phyloP scores from a whole-genome alignment of 768 basidiomycete species.

The Thelephora aurantiotincta region DNA sequence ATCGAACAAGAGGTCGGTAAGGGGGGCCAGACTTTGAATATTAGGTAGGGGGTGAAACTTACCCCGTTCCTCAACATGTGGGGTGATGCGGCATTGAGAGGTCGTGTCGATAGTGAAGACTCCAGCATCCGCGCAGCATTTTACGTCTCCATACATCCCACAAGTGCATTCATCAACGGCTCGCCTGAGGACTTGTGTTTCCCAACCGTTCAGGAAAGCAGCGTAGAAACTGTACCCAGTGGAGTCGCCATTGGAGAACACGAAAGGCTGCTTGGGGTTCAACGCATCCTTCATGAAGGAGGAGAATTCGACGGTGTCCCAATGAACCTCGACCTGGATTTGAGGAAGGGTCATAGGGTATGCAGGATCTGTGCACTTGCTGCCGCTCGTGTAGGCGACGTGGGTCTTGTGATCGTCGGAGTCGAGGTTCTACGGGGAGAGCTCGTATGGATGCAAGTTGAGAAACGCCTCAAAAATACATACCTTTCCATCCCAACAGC shows the following conservation, averaged over 20 bases:
- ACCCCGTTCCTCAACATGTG: not conserved
- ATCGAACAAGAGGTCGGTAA: too few species aligned
- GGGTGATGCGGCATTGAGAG: not conserved
- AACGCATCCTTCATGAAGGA: slow-evolving; percentile 2
- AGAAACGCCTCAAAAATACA: not conserved
- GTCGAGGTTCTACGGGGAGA: slow-evolving; percentile 20
- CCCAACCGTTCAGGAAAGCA: slow-evolving; percentile 29
- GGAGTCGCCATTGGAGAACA: slow-evolving; percentile 28
- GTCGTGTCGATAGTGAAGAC: not conserved
- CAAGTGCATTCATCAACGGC: slow-evolving; percentile 21
- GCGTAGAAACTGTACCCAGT: slow-evolving; percentile 27
- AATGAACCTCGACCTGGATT: slow-evolving; percentile 27
- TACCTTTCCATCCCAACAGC: slow-evolving; percentile 24
- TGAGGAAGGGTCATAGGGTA: slow-evolving; percentile 27
- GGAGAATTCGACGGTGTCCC: slow-evolving; percentile 14
- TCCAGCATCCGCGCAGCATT: not conserved
- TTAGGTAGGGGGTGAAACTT: not conserved
- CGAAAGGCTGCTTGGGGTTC: slow-evolving; percentile 19
- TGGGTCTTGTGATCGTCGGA: slow-evolving; percentile 26
- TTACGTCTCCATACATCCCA: not conserved
- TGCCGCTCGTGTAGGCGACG: slow-evolving; percentile 25
- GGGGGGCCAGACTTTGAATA: too few species aligned
- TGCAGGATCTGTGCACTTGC: slow-evolving; percentile 21
- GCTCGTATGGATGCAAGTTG: not conserved
- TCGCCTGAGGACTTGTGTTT: slow-evolving; percentile 20